Percentiles rank a stretch among this genome's conserved stretches.
These are phyloP conservation scores for Symbiodinium pilosum DNA, from an alignment of 73 alveolate species.

Conservation along the genomic window DNA sequence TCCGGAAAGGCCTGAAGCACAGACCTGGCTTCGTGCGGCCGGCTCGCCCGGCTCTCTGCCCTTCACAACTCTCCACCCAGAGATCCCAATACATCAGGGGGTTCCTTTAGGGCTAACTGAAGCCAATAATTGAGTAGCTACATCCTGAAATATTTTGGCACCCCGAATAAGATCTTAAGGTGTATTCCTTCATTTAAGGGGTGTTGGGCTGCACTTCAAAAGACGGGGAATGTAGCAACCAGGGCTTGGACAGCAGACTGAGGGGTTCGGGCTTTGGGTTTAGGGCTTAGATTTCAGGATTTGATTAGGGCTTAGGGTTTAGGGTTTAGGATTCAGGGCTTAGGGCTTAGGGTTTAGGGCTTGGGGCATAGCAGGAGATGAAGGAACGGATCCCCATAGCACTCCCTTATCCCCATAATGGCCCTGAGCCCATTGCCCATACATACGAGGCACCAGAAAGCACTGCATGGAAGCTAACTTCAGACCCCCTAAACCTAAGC, in stretches of 20 bases:
- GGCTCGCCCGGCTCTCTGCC: conserved; percentile 99
- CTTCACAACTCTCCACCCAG: conserved; percentile 23
- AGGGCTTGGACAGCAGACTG: no score
- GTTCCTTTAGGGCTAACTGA: neutral
- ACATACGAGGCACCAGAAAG: neutral
- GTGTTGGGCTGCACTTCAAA: conserved; percentile 96
- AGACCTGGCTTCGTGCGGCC: conserved; percentile 99
- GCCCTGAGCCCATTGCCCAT: neutral
- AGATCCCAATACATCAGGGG: neutral
- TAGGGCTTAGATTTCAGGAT: neutral
- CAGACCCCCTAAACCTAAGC: neutral
- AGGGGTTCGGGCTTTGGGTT: conserved; percentile 96
- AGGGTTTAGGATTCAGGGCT: neutral
- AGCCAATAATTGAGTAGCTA: neutral
- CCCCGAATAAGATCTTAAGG: conserved; percentile 94
- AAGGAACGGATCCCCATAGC: neutral
- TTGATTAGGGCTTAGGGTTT: conserved; percentile 60
- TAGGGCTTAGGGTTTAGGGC: neutral
- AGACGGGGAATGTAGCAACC: no score
- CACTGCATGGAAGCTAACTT: neutral
- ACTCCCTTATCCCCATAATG: neutral
- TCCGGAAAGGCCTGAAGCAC: conserved; percentile 96
- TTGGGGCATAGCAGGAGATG: neutral
- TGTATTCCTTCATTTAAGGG: no score
- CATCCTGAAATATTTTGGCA: neutral